Evolutionary conservation across 441 rosid species (phyloP), one percentile per base, ranked within the genome.

Genomic region (Bocquillonia castaneifolia): DNA sequence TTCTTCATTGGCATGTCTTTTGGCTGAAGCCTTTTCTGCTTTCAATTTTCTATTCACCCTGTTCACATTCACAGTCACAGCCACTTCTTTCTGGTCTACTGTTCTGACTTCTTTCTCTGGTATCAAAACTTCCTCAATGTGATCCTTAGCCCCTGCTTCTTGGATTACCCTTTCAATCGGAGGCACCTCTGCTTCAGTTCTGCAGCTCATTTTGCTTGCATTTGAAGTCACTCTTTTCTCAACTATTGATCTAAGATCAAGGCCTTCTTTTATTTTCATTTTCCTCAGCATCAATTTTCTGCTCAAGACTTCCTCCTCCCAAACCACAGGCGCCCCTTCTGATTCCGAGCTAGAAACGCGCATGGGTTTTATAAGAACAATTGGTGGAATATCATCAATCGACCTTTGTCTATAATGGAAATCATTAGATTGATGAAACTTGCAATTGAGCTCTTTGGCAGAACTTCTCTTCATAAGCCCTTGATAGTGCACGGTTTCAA

Each of bases 361-460:
- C 61, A 64, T 44, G 52, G 97, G 92, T 74, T 79, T 93, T 29
- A 93, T 83, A 29, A 91, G 86, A 34, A 91, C 89, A 45, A 91
- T 88, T 7, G 90, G 90, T 37, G 86, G 73, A 28, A 44, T 53
- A 66, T 72, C 69, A 58, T 74, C 66, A 63, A n/a, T 14, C 53
- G 57, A 74, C 59, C 71, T 83, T 71, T 64, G 78, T 58, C 62
- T 59, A 10, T 70, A 36, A 65, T 70, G 73, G 28, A 70, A 68
- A 57, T 76, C 76, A 57, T 28, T 14, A 5, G 59, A 67, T 52
- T 81, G 79, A 69, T 71, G 72, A 13, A 78, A 64, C 48, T 56
- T 69, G 63, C 59, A 67, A 67, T 61, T 70, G 31, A 67, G 20
- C 67, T 80, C 78, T 65, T 77, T 76, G 73, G 70, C 57, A 53